These are phyloP conservation scores for Ilex asprella DNA, from an alignment of 257 asterid species.

Conservation along the genomic window DNA sequence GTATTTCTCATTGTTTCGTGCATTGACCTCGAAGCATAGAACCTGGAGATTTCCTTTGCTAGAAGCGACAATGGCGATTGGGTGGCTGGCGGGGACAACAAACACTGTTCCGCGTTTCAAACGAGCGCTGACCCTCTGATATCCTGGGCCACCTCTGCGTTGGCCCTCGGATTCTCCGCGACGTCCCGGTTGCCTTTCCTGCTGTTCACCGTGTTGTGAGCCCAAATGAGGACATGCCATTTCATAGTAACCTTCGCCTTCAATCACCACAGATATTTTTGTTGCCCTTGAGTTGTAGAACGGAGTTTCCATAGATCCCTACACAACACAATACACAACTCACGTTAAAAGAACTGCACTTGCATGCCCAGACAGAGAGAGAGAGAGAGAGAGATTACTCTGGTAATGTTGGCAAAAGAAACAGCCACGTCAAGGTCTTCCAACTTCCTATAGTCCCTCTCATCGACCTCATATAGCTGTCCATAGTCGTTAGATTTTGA, in stretches of 20 bases:
- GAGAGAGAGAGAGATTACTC: slow-evolving; percentile 19
- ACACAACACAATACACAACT: neutral
- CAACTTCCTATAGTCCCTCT: slow-evolving; percentile 23
- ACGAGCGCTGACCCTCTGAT: slow-evolving; percentile 33
- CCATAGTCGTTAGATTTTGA: slow-evolving; percentile 45
- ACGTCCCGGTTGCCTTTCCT: slow-evolving; percentile 5
- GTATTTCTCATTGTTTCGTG: slow-evolving; percentile 28
- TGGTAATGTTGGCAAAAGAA: slow-evolving; percentile 39
- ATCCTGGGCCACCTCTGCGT: slow-evolving; percentile 13
- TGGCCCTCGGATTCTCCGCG: neutral
- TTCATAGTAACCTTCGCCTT: slow-evolving; percentile 61
- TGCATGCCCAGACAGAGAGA: no score
- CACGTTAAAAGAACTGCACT: no score
- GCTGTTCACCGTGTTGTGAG: slow-evolving; percentile 2
- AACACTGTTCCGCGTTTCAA: slow-evolving; percentile 43
- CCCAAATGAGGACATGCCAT: slow-evolving; percentile 73
- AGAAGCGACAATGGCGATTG: slow-evolving; percentile 48
- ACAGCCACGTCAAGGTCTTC: slow-evolving; percentile 40
- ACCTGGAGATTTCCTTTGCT: slow-evolving; percentile 40
- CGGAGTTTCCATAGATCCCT: slow-evolving; percentile 69
- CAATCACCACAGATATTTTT: slow-evolving; percentile 25
- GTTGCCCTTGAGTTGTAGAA: slow-evolving; percentile 48
- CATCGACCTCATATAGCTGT: slow-evolving; percentile 37
- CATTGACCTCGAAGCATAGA: slow-evolving; percentile 46
- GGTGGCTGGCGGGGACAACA: slow-evolving; percentile 71